Base-by-base conservation (phyloP, 163 green algal genomes). In the Prototheca cutis region DNA sequence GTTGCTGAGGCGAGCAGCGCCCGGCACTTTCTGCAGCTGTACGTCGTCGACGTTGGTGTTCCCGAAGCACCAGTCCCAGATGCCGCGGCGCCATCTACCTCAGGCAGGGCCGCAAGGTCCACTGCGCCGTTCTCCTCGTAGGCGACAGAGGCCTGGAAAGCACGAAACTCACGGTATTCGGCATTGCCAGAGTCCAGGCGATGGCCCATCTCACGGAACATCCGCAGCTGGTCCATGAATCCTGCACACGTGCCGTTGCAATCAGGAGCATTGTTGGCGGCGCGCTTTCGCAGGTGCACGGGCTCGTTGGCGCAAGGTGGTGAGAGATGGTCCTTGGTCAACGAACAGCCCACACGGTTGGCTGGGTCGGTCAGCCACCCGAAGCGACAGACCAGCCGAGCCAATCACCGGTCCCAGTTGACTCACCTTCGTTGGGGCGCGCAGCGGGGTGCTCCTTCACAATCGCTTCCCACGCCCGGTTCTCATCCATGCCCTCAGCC, bases 21-120 rank as follows among this genome's bases (percentile, higher is more conserved):
- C 21, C 86, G 79, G 70, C 86, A 94, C 67, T 84, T 88, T 34
- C 83, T 71, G 72, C 86, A 94, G 32, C 86, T 72, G 78, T 91
- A 92, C 47, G 73, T 24, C 31, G 65, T 32, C 47, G n/a, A 17
- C n/a, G 10, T 27, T 17, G 47, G 10, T 1, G 47, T 17, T 17
- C 17, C n/a, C 47, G 47, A 53, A 2, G 58, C 53, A 17, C 27
- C 65, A 10, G 13, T 27, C 6, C 33, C 54, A 19, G 19, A 36
- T 6, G 1, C 34, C 15, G 19, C 23, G 27, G 15, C 48, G 47
- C 7, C 19, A 17, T 21, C 10, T 6, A 58, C n/a, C 25, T 48
- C 57, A 24, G 58, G 29, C 33, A 70, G 58, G 8, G 47, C 23
- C 0, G 54, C 65, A 10, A 39, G 25, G 5, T 61, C 55, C 6